Percentiles rank a stretch among this genome's conserved stretches.
phyloP scores from a whole-genome alignment of 2,329 filamentous ascomycete species.

The Sporothrix humicola region DNA sequence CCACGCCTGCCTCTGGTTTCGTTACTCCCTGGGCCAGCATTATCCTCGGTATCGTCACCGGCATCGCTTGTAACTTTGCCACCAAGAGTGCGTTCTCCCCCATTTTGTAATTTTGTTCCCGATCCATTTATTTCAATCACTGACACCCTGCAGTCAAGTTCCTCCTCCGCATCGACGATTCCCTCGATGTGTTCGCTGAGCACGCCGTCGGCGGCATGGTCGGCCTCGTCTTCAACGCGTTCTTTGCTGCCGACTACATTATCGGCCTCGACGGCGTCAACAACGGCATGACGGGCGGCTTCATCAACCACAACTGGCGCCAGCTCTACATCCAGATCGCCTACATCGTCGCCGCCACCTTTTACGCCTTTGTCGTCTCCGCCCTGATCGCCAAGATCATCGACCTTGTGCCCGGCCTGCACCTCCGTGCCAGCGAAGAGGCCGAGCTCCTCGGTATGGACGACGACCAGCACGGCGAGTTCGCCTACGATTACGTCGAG shows the following conservation, averaged over 20 bases:
- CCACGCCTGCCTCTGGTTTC: slow-evolving; percentile 71
- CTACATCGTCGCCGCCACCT: slow-evolving; percentile 70
- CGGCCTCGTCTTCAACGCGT: slow-evolving; percentile 73
- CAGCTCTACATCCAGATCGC: slow-evolving; percentile 81
- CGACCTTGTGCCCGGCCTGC: slow-evolving; percentile 76
- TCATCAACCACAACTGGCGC: slow-evolving; percentile 75
- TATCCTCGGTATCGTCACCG: slow-evolving; percentile 69
- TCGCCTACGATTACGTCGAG: slow-evolving; percentile 90
- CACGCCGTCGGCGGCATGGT: slow-evolving; percentile 73
- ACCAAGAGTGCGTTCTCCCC: slow-evolving; percentile 56
- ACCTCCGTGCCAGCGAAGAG: slow-evolving; percentile 79
- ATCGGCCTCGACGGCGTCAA: slow-evolving; percentile 80
- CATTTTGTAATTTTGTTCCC: background rate
- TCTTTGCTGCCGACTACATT: slow-evolving; percentile 72
- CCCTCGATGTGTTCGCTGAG: slow-evolving; percentile 74
- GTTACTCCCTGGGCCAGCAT: slow-evolving; percentile 71
- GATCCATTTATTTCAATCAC: background rate
- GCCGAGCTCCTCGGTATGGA: slow-evolving; percentile 88
- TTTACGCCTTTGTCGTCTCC: slow-evolving; percentile 75
- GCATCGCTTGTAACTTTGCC: slow-evolving; percentile 69
- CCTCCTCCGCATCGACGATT: slow-evolving; percentile 70
- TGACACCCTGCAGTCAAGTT: slow-evolving; percentile 53
- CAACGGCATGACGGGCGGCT: slow-evolving; percentile 68
- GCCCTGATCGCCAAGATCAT: slow-evolving; percentile 75
- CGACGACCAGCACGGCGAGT: slow-evolving; percentile 87